phyloP scores from a whole-genome alignment of 1,284 basidiomycete species.

The Inonotus hispidus region DNA sequence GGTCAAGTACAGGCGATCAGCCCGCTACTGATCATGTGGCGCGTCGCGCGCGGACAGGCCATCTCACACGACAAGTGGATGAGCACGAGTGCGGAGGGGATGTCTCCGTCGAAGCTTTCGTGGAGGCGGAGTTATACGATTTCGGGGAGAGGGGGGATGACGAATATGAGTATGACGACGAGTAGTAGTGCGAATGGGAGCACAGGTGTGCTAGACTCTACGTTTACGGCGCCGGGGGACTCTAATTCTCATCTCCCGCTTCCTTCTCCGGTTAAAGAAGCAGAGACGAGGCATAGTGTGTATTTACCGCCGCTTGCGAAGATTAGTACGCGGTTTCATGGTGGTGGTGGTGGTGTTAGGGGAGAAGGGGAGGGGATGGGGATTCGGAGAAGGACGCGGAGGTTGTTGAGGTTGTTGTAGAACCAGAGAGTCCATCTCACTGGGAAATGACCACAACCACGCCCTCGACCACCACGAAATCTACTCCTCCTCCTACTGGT shows the following conservation, averaged over 20 bases:
- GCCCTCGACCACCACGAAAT: too few species aligned
- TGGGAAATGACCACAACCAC: neutral
- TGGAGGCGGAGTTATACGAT: constrained; percentile 11
- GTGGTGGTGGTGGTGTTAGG: neutral
- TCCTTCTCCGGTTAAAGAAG: neutral
- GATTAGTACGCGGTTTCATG: neutral
- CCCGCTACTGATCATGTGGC: constrained; percentile 19
- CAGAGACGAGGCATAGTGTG: neutral
- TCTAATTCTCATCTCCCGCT: neutral
- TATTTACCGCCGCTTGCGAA: neutral
- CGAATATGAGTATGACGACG: neutral
- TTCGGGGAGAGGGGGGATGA: neutral
- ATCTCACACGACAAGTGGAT: constrained; percentile 12
- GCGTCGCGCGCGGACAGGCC: constrained; percentile 19
- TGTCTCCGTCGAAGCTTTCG: constrained; percentile 13
- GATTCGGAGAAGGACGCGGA: neutral
- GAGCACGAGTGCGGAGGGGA: neutral
- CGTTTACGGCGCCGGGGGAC: neutral
- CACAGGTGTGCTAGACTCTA: neutral
- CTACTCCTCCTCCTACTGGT: too few species aligned
- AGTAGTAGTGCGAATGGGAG: neutral
- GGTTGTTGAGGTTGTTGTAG: neutral
- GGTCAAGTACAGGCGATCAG: constrained; percentile 33
- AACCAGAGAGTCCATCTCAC: neutral
- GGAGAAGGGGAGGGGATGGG: neutral